Conservation (phyloP, 805 yeast genomes). For the fission yeast (Schizosaccharomyces pombe) region DNA sequence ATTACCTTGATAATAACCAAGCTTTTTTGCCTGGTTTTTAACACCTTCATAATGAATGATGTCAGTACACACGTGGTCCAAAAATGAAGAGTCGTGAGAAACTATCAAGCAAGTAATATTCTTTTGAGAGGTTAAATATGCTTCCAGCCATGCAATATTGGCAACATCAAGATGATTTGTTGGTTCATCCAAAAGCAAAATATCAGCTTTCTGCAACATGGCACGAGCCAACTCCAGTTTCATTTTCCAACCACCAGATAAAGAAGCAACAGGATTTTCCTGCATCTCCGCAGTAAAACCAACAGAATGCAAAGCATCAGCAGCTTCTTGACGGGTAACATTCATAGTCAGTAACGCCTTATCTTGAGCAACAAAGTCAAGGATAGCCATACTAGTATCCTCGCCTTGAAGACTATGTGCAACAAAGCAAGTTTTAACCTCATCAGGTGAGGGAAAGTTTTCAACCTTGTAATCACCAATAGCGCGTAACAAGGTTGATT, state of each 20-base stretch:
- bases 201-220: slow-evolving; percentile 92
- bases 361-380: slow-evolving; percentile 68
- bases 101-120: slow-evolving; percentile 86
- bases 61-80: slow-evolving; percentile 89
- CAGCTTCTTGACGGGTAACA: slow-evolving; percentile 32
- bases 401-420: slow-evolving; percentile 92
- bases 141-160: slow-evolving; percentile 83
- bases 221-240: slow-evolving; percentile 96
- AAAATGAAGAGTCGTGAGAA: slow-evolving; percentile 91
- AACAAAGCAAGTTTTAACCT: slow-evolving; percentile 79
- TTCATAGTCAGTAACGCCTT: slow-evolving; percentile 49
- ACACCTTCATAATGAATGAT: slow-evolving; percentile 67
- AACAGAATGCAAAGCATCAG: slow-evolving; percentile 54
- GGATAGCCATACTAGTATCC: slow-evolving; percentile 77
- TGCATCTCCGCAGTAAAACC: slow-evolving; percentile 84
- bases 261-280: slow-evolving; percentile 72
- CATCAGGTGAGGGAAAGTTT: slow-evolving; percentile 82
- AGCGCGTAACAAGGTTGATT: slow-evolving; percentile 89
- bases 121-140: slow-evolving; percentile 57
- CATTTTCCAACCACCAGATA: slow-evolving; percentile 99
- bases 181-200: slow-evolving; percentile 85
- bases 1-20: slow-evolving; percentile 90
- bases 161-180: slow-evolving; percentile 91
- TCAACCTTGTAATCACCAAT: slow-evolving; percentile 90
- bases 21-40: slow-evolving; percentile 35